Percentiles rank a stretch among this genome's conserved stretches.
Evolutionary conservation across 345 rosid genomes (phyloP).

Genomic region (Salix koriyanagi): DNA sequence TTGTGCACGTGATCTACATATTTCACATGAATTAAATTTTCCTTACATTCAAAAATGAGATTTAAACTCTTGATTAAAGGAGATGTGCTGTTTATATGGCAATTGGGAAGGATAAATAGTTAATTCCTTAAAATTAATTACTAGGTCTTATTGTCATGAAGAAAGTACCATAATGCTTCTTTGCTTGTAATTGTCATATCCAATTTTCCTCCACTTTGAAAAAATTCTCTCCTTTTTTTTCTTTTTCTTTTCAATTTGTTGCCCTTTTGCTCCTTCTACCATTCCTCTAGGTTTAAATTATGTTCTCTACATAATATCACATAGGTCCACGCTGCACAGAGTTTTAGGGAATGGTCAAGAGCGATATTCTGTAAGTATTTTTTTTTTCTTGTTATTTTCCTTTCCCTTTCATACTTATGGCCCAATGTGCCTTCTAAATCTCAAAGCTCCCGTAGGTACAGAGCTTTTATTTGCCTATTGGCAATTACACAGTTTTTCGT

Average conservation of each 20-base stretch:
- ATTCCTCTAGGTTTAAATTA: neutral
- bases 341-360: conserved; percentile 62
- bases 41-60: neutral
- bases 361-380: conserved; percentile 56
- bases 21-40: neutral
- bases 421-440: too few species aligned
- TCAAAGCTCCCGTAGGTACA: too few species aligned
- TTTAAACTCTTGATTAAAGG: too few species aligned
- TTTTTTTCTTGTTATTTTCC: neutral
- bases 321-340: conserved; percentile 75
- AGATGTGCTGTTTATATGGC: too few species aligned
- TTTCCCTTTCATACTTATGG: neutral
- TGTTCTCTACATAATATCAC: neutral
- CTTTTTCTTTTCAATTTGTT: neutral
- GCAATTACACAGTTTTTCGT: neutral
- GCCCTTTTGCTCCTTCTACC: neutral
- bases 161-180: too few species aligned
- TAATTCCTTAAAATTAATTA: too few species aligned
- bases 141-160: too few species aligned
- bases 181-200: too few species aligned
- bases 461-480: too few species aligned
- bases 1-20: neutral
- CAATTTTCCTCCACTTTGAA: too few species aligned
- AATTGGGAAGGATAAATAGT: too few species aligned
- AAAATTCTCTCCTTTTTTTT: neutral